These are phyloP conservation scores for Begonia masoniana DNA, from an alignment of 306 rosid genomes.

Conservation along the genomic window DNA sequence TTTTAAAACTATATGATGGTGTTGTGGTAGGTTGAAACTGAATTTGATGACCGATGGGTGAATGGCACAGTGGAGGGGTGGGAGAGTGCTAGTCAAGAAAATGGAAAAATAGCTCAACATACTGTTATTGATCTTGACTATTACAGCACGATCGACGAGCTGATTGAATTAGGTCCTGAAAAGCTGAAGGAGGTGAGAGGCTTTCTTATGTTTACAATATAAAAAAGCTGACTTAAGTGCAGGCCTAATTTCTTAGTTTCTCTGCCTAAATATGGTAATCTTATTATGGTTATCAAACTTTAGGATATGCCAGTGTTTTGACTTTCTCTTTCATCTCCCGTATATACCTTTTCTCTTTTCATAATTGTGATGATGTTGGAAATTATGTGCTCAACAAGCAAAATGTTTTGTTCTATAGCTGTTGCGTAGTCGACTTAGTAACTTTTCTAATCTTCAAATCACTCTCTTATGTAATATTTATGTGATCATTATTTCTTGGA, in stretches of 20 bases:
- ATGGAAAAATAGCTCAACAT: constrained; percentile 43
- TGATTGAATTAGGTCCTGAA: constrained; percentile 79
- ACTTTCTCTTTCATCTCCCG: no score
- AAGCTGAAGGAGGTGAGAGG: constrained; percentile 75
- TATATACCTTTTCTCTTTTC: no score
- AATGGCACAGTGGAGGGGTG: constrained; percentile 53
- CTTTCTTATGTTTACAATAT: background rate
- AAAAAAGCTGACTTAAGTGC: no score
- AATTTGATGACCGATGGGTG: constrained; percentile 83
- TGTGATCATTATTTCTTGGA: constrained; percentile 7
- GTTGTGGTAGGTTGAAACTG: constrained; percentile 45
- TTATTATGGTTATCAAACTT: no score
- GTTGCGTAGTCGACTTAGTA: no score
- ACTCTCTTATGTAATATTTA: background rate
- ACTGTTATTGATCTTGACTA: constrained; percentile 75
- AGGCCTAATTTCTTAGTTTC: no score
- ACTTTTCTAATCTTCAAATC: no score
- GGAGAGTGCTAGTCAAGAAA: constrained; percentile 53
- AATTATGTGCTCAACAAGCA: no score
- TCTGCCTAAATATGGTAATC: no score
- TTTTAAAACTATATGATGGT: background rate
- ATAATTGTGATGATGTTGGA: no score
- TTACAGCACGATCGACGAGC: constrained; percentile 76
- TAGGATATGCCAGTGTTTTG: no score
- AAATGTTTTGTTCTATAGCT: no score